Percentiles rank a stretch among this genome's conserved stretches.
phyloP scores from a whole-genome alignment of 2,329 filamentous ascomycete species.

The Hymenoscyphus fructigenus region DNA sequence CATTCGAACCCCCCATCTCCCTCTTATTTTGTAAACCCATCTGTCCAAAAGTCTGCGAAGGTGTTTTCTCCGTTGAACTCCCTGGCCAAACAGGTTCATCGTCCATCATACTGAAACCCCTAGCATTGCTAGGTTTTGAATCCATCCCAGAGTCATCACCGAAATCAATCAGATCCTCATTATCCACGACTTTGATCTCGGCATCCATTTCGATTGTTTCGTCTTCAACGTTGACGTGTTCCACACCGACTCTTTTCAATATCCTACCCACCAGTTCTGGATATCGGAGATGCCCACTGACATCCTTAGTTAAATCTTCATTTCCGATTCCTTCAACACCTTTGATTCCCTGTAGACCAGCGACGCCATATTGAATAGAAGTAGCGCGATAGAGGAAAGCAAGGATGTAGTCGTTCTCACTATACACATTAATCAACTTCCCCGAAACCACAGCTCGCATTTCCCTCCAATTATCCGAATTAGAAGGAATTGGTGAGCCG shows the following conservation, averaged over 20 bases:
- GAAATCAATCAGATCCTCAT: conserved; percentile 18
- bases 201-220: conserved; percentile 38
- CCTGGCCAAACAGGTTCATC: not conserved
- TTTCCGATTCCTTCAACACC: conserved; percentile 62
- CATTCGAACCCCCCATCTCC: not conserved
- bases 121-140: not conserved
- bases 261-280: conserved; percentile 65
- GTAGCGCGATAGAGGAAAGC: conserved; percentile 84
- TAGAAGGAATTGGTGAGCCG: conserved; percentile 75
- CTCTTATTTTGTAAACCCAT: not conserved
- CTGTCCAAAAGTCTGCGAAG: not conserved
- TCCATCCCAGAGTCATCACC: conserved; percentile 4
- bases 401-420: conserved; percentile 81
- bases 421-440: conserved; percentile 87
- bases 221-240: conserved; percentile 54
- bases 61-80: not conserved
- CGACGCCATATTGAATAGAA: conserved; percentile 78
- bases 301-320: conserved; percentile 56
- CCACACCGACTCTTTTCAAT: conserved; percentile 63
- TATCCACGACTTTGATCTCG: conserved; percentile 34
- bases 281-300: conserved; percentile 70
- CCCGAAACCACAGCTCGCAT: conserved; percentile 79
- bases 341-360: conserved; percentile 74
- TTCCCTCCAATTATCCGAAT: conserved; percentile 70
- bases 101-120: conserved; percentile 11